phyloP scores from a whole-genome alignment of 169 alveolate genomes.

The Haemoproteus tartakovskyi region DNA sequence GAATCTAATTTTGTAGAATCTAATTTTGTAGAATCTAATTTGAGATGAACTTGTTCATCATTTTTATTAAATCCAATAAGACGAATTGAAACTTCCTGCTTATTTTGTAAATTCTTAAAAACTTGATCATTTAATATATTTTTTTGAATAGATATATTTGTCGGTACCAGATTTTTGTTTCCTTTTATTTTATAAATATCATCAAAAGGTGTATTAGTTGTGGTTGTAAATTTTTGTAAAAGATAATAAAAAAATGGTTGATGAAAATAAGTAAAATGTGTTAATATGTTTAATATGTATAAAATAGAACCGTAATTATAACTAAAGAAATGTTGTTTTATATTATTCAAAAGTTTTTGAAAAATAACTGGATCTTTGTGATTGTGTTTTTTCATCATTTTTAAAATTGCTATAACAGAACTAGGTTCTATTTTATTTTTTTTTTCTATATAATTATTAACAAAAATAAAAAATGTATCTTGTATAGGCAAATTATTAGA shows the following conservation, averaged over 20 bases:
- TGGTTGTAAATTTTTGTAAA: slow-evolving; percentile 12
- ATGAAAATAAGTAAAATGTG: slow-evolving; percentile 20
- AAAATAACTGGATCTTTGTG: slow-evolving; percentile 9
- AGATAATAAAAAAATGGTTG: slow-evolving; percentile 24
- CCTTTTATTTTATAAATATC: no score
- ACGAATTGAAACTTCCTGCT: no score
- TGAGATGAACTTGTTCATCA: no score
- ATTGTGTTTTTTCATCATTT: slow-evolving; percentile 19
- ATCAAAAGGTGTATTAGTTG: no score
- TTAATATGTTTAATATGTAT: slow-evolving; percentile 10
- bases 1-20: no score
- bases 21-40: no score
- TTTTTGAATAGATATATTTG: no score
- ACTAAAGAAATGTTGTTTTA: slow-evolving; percentile 2
- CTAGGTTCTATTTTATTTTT: background rate
- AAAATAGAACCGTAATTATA: slow-evolving; percentile 23
- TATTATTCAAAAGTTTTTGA: background rate
- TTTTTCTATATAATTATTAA: slow-evolving; percentile 5
- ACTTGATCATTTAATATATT: no score
- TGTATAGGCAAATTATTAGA: slow-evolving; percentile 8
- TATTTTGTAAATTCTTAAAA: no score
- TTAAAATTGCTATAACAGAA: slow-evolving; percentile 13
- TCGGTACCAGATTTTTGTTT: no score
- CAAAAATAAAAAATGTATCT: slow-evolving; percentile 15
- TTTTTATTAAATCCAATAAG: no score